Percentiles rank a stretch among this genome's conserved stretches.
Evolutionary conservation across 2,329 filamentous ascomycete species (phyloP).

Genomic region (Fusarium napiforme): DNA sequence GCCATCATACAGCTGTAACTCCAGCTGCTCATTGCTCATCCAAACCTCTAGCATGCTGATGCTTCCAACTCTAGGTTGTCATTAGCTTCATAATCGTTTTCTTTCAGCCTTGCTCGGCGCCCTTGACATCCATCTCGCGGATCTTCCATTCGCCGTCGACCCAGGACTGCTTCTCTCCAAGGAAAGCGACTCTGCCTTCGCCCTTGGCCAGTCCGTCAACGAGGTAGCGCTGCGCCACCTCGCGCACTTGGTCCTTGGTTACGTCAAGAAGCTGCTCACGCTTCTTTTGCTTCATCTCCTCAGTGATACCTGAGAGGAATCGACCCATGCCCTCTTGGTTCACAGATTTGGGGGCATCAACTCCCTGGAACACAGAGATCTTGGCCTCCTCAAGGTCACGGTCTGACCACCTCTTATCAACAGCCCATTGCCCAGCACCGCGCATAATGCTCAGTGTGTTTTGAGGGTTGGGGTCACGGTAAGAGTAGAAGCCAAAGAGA

Average conservation of each 20-base stretch:
- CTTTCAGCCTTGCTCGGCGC: conserved; percentile 45
- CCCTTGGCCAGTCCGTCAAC: conserved; percentile 72
- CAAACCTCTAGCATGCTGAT: conserved; percentile 11
- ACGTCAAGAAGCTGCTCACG: conserved; percentile 90
- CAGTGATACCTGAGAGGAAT: conserved; percentile 86
- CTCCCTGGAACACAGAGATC: conserved; percentile 88
- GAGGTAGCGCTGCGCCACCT: conserved; percentile 84
- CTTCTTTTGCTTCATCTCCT: conserved; percentile 88
- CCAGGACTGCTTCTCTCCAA: conserved; percentile 87
- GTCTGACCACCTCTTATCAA: conserved; percentile 82
- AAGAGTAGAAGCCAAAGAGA: conserved; percentile 93
- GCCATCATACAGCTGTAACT: conserved; percentile 26
- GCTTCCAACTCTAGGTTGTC: conserved; percentile 19
- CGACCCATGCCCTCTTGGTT: conserved; percentile 87
- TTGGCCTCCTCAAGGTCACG: conserved; percentile 96
- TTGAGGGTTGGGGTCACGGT: conserved; percentile 93
- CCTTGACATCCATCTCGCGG: conserved; percentile 76
- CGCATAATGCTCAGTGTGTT: conserved; percentile 89
- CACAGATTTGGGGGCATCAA: conserved; percentile 89
- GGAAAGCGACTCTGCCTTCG: conserved; percentile 74
- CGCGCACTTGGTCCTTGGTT: conserved; percentile 79
- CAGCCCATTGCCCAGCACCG: conserved; percentile 84
- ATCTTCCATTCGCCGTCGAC: conserved; percentile 78
- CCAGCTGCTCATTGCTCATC: conserved; percentile 9
- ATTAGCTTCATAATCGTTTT: conserved; percentile 16